phyloP scores from a whole-genome alignment of 352 stramenopile genomes.

The Pythium rhizo-oryzae region DNA sequence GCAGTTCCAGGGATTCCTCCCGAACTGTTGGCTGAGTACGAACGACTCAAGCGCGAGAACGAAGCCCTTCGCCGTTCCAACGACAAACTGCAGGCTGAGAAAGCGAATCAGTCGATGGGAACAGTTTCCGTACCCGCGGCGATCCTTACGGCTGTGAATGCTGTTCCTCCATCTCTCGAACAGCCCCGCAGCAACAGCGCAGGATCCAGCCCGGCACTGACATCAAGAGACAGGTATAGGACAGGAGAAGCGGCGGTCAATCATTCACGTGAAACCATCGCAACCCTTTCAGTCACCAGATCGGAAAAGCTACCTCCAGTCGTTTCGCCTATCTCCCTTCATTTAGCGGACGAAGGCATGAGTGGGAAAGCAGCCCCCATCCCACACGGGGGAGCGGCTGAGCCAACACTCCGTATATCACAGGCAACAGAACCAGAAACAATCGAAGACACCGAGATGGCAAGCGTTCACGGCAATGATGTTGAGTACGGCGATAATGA shows the following conservation, averaged over 20 bases:
- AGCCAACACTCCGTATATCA: background rate
- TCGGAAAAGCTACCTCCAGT: too few relatives aligned
- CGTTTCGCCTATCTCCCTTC: background rate
- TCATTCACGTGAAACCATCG: too few relatives aligned
- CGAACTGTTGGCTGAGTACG: slow-evolving; percentile 60
- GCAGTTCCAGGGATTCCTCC: slow-evolving; percentile 8
- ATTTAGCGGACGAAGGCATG: background rate
- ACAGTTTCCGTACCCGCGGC: background rate
- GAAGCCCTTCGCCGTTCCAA: slow-evolving; percentile 66
- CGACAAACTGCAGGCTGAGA: slow-evolving; percentile 47
- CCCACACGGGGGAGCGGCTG: background rate
- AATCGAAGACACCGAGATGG: slow-evolving; percentile 1
- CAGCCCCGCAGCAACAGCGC: too few relatives aligned
- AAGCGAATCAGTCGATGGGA: background rate
- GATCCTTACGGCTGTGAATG: background rate
- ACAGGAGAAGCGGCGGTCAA: too few relatives aligned
- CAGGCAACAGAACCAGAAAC: background rate
- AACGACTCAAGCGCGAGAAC: slow-evolving; percentile 70
- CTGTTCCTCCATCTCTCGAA: background rate
- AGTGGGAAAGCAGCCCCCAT: background rate
- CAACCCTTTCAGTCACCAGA: too few relatives aligned
- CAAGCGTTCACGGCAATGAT: background rate
- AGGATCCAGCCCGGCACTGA: too few relatives aligned
- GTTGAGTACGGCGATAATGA: background rate
- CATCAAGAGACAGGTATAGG: background rate